These are phyloP conservation scores for Cardamine chenopodiifolia DNA, from an alignment of 345 rosid species.

Conservation along the genomic window DNA sequence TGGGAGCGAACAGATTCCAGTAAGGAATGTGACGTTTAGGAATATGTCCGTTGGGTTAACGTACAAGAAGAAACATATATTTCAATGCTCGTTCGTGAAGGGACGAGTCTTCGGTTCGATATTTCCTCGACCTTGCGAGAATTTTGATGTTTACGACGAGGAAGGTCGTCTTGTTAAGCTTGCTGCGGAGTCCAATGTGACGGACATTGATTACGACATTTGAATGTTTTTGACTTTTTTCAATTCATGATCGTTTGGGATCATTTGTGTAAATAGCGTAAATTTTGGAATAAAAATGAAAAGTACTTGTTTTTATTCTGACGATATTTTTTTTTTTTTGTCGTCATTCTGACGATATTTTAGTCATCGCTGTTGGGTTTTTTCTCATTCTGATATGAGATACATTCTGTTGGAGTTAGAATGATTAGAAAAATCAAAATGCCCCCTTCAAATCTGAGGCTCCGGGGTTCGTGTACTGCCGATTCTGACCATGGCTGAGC, in stretches of 20 bases:
- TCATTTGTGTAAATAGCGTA: conserved; percentile 39
- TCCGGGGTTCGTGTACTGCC: background rate
- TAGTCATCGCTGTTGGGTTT: background rate
- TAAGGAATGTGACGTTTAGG: conserved; percentile 68
- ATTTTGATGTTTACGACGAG: conserved; percentile 74
- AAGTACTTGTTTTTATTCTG: background rate
- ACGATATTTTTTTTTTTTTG: background rate
- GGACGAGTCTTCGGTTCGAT: conserved; percentile 77
- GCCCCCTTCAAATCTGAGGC: background rate
- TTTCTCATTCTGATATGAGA: background rate
- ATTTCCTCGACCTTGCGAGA: conserved; percentile 80
- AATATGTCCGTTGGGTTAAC: conserved; percentile 79
- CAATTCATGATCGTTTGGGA: background rate
- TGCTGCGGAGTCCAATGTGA: conserved; percentile 58
- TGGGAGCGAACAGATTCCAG: conserved; percentile 77
- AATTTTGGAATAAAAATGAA: conserved; percentile 28
- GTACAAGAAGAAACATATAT: conserved; percentile 88
- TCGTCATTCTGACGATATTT: background rate
- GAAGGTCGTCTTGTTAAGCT: conserved; percentile 60
- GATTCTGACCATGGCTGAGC: no score
- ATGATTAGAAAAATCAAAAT: background rate
- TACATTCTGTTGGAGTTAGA: no score
- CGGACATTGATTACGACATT: conserved; percentile 83
- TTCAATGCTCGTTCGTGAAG: conserved; percentile 78
- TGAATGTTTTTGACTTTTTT: conserved; percentile 19